A percentile compares a stretch with the other conserved stretches of the same genome.
Conservation (phyloP, 2,329 filamentous ascomycete species). For the Tympanopsis confertula region DNA sequence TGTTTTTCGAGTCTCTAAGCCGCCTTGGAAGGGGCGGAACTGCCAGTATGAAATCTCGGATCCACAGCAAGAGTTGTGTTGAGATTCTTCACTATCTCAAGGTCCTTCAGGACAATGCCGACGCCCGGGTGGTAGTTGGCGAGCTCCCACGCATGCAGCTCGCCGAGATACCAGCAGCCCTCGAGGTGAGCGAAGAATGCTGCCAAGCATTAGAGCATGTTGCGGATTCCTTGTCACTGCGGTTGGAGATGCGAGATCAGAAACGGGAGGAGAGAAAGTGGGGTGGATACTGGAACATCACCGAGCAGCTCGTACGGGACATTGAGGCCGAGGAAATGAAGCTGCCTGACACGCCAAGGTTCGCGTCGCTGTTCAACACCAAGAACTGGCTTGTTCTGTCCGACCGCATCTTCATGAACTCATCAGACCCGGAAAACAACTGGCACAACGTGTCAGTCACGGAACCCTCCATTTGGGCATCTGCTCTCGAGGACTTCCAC, state of each 20-base stretch:
- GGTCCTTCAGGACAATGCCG: constrained; percentile 40
- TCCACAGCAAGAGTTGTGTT: constrained; percentile 61
- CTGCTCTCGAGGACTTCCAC: constrained; percentile 67
- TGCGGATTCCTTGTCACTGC: constrained; percentile 52
- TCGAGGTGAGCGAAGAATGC: constrained; percentile 59
- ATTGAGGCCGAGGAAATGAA: not conserved
- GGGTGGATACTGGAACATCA: constrained; percentile 57
- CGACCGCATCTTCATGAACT: constrained; percentile 66
- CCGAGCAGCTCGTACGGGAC: constrained; percentile 8
- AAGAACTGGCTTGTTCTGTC: constrained; percentile 53
- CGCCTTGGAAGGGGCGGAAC: constrained; percentile 54
- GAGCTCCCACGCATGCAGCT: constrained; percentile 26
- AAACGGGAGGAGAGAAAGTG: constrained; percentile 46
- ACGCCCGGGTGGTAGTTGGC: constrained; percentile 22
- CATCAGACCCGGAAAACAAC: constrained; percentile 45
- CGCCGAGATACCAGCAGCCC: constrained; percentile 56
- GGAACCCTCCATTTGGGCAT: constrained; percentile 60
- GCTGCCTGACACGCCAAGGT: constrained; percentile 24
- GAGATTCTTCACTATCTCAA: constrained; percentile 64
- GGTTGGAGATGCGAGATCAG: constrained; percentile 54
- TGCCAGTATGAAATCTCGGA: constrained; percentile 44
- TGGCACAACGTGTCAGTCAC: constrained; percentile 53
- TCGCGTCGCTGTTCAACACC: constrained; percentile 45
- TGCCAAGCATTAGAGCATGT: constrained; percentile 54
- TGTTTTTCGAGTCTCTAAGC: constrained; percentile 55